A percentile compares a stretch with the other conserved stretches of the same genome.
These are phyloP conservation scores for Pyrenophora seminiperda DNA, from an alignment of 2,329 filamentous ascomycete genomes.

Conservation along the genomic window DNA sequence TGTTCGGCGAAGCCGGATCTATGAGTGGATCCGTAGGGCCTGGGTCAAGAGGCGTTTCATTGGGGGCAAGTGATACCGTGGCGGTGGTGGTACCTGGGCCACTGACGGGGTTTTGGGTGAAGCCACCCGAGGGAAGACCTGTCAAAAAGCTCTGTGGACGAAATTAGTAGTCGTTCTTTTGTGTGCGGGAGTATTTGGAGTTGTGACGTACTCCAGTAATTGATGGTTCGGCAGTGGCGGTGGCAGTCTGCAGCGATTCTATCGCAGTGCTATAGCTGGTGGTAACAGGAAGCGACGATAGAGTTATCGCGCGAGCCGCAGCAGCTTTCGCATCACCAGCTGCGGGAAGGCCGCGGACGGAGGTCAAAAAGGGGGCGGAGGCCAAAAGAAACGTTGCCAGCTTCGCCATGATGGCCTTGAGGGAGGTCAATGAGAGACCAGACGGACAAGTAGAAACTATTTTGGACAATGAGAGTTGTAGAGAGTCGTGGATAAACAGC, in stretches of 20 bases:
- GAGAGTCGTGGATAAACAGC: slow-evolving; percentile 9
- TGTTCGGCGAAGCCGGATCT: slow-evolving; percentile 27
- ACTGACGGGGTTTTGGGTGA: slow-evolving; percentile 35
- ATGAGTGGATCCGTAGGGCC: slow-evolving; percentile 26
- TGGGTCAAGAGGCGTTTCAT: slow-evolving; percentile 36
- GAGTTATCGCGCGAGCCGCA: slow-evolving; percentile 30
- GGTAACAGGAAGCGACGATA: slow-evolving; percentile 31
- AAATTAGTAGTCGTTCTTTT: slow-evolving; percentile 7
- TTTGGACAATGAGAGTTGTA: slow-evolving; percentile 19
- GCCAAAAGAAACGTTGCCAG: slow-evolving; percentile 33
- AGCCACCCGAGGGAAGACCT: slow-evolving; percentile 37
- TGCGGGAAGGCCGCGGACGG: slow-evolving; percentile 34
- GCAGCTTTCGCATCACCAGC: slow-evolving; percentile 14
- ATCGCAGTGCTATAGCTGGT: slow-evolving; percentile 40
- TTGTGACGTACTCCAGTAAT: slow-evolving; percentile 35
- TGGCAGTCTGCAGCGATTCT: slow-evolving; percentile 36
- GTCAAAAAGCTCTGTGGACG: slow-evolving; percentile 36
- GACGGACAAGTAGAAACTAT: slow-evolving; percentile 23
- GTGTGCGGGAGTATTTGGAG: neutral
- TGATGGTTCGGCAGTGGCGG: slow-evolving; percentile 30
- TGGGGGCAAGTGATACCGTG: slow-evolving; percentile 31
- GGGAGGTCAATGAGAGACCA: slow-evolving; percentile 9
- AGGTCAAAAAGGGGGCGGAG: slow-evolving; percentile 26
- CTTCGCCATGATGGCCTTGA: slow-evolving; percentile 31
- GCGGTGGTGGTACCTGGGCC: slow-evolving; percentile 26